phyloP scores from a whole-genome alignment of 805 yeast species.

The Kazachstania bromeliacearum region DNA sequence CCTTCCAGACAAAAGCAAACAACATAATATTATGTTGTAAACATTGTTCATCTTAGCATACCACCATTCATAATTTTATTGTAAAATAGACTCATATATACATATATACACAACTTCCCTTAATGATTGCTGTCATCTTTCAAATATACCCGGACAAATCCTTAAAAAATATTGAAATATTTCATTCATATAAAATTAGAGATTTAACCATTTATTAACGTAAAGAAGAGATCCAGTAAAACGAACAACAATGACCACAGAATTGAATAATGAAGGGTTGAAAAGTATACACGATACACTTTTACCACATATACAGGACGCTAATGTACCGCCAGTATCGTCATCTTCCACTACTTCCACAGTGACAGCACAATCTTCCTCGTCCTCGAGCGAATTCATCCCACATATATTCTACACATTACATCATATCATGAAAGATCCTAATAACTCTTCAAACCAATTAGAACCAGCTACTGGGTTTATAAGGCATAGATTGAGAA shows the following conservation, averaged over 20 bases:
- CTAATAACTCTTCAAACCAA: conserved; percentile 25
- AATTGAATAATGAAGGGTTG: conserved; percentile 6
- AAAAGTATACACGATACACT: conserved; percentile 5
- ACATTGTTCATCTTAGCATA: too few relatives aligned
- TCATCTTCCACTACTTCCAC: conserved; percentile 2
- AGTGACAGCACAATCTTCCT: background rate
- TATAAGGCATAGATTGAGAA: conserved; percentile 26
- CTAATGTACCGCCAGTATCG: conserved; percentile 4
- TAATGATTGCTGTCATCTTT: too few relatives aligned
- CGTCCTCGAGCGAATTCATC: conserved; percentile 21
- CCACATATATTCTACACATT: conserved; percentile 27
- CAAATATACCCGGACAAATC: too few relatives aligned
- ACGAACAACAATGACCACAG: too few relatives aligned
- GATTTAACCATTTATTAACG: too few relatives aligned
- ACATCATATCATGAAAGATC: conserved; percentile 26
- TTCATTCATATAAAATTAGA: too few relatives aligned
- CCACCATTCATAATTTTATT: too few relatives aligned
- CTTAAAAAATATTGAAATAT: too few relatives aligned
- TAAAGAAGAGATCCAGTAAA: too few relatives aligned
- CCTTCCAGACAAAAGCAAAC: background rate
- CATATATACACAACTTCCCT: too few relatives aligned
- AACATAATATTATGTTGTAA: too few relatives aligned
- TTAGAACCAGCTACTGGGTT: conserved; percentile 25
- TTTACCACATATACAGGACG: conserved; percentile 4
- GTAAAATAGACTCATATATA: too few relatives aligned